phyloP scores from a whole-genome alignment of 331 rosid genomes.

The Quercus phellos region DNA sequence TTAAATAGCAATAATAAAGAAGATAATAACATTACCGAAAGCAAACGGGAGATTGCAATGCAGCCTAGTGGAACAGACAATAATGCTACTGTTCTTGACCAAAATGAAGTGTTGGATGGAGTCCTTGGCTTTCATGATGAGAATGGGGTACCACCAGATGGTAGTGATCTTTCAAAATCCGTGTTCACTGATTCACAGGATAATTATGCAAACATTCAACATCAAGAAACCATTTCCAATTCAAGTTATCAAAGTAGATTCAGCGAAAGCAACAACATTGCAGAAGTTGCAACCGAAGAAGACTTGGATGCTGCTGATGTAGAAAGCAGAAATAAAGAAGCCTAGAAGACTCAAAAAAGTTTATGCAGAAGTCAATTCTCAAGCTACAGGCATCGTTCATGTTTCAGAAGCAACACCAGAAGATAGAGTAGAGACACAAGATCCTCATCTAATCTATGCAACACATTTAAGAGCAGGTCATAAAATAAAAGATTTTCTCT shows the following conservation, averaged over 20 bases:
- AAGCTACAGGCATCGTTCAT: conserved; percentile 14
- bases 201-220: neutral
- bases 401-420: conserved; percentile 7
- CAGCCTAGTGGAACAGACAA: conserved; percentile 9
- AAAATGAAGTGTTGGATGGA: conserved; percentile 19
- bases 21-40: neutral
- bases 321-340: neutral
- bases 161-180: neutral
- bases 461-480: neutral
- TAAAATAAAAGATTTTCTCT: neutral
- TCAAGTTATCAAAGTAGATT: conserved; percentile 11
- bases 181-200: neutral
- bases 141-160: conserved; percentile 43
- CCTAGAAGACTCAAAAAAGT: conserved; percentile 8
- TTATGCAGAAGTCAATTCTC: conserved; percentile 2
- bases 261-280: neutral
- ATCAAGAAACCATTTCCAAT: conserved; percentile 8
- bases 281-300: conserved; percentile 16
- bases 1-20: conserved; percentile 16
- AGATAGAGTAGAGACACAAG: conserved; percentile 2
- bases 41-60: conserved; percentile 3
- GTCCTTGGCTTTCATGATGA: conserved; percentile 36
- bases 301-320: neutral
- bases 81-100: neutral
- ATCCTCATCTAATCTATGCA: conserved; percentile 10